These are phyloP conservation scores for Russula foetens DNA, from an alignment of 768 basidiomycete genomes.

Conservation along the genomic window DNA sequence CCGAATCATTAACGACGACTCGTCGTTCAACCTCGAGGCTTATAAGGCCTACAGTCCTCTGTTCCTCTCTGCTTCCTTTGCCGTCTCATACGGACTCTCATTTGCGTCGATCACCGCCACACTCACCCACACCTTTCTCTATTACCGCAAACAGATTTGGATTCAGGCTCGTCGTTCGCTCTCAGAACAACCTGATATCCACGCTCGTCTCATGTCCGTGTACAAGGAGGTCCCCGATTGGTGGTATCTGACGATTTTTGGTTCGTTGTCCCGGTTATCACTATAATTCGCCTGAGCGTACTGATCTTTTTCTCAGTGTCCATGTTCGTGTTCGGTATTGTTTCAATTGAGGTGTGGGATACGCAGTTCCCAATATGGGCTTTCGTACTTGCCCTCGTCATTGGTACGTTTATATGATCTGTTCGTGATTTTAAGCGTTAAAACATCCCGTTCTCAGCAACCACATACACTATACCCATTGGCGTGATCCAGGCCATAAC, in stretches of 20 bases:
- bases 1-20: slow-evolving; percentile 43
- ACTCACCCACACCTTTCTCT: slow-evolving; percentile 60
- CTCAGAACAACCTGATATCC: slow-evolving; percentile 76
- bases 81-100: slow-evolving; percentile 68
- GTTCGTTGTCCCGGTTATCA: slow-evolving; percentile 5
- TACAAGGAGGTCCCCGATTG: slow-evolving; percentile 77
- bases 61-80: slow-evolving; percentile 60
- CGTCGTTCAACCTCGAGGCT: slow-evolving; percentile 45
- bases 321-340: slow-evolving; percentile 61
- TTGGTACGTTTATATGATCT: slow-evolving; percentile 31
- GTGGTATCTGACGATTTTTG: slow-evolving; percentile 72
- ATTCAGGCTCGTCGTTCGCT: slow-evolving; percentile 59
- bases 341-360: slow-evolving; percentile 65
- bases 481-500: slow-evolving; percentile 68
- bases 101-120: slow-evolving; percentile 77
- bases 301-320: slow-evolving; percentile 27
- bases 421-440: background rate
- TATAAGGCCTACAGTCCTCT: slow-evolving; percentile 55
- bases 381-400: slow-evolving; percentile 62
- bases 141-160: slow-evolving; percentile 76
- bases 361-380: slow-evolving; percentile 66
- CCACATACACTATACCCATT: slow-evolving; percentile 42
- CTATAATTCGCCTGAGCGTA: background rate
- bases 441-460: slow-evolving; percentile 19
- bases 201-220: slow-evolving; percentile 69